Evolutionary conservation across 2,329 filamentous ascomycete genomes (phyloP), one percentile per base, ranked within the genome.

Genomic region (Talaromyces albobiverticillius): DNA sequence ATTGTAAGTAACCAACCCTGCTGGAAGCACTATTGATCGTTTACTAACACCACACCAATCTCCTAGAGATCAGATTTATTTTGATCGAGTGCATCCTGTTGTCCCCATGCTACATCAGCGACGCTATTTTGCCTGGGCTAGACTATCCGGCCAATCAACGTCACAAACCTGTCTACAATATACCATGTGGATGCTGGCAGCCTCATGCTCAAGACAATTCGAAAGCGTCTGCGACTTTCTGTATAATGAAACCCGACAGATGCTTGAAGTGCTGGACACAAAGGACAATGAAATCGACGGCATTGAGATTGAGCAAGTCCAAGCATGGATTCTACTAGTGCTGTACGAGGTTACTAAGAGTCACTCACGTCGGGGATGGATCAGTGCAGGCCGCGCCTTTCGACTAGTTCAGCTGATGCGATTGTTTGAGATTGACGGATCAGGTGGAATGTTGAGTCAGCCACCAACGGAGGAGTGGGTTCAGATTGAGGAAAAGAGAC

Each of bases 181-280:
- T 47, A 64, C 71, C 22, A 68, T 73, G 67, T 72, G 71, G 69
- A 65, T 67, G 1, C 42, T 71, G 11, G 70, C 71, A 10, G 65
- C 70, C 2, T 60, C 65, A 0, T 43, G 65, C 11, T 73, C 70
- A 0, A 62, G 64, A 1, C 71, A 71, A 22, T 67, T 66, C 42
- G 64, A 64, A 10, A 41, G 61, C 14, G 42, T 70, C 4, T 55
- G 60, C 8, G 62, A 67, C 7, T 43, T 56, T 0, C 55, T 70
- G 3, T 69, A 68, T 43, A 55, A 53, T 3, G 60, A 68, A 22
- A 62, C 66, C 1, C 60, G 64, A 14, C 59, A 54, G 34, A 63
- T 60, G 54, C 49, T 68, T 13, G 65, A 65, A 16, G 14, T 40
- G 7, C 23, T 46, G 11, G 40, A 53, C 20, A 31, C n/a, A 6